Evolutionary conservation across 192 early-diverging fungal genomes (phyloP).

Genomic region (Coemansia sp.): DNA sequence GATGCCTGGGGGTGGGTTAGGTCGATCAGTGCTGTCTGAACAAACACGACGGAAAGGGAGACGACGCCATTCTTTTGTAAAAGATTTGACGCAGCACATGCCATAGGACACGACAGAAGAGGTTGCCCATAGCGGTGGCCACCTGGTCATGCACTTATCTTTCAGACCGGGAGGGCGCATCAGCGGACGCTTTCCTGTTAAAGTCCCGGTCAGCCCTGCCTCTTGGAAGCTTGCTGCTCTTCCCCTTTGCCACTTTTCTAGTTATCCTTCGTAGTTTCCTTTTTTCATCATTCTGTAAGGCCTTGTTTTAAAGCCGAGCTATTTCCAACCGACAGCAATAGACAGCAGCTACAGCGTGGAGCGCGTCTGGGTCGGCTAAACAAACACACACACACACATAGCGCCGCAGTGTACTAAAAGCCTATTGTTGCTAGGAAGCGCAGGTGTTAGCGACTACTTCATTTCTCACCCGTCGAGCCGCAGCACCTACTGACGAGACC

Average conservation of each 20-base stretch:
- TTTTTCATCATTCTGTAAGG: neutral
- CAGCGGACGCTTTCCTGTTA: conserved; percentile 32
- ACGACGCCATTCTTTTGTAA: conserved; percentile 1
- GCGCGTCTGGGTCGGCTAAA: neutral
- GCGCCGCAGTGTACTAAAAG: neutral
- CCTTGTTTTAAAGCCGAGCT: neutral
- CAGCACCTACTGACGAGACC: neutral
- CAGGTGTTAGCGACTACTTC: neutral
- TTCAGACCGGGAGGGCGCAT: neutral
- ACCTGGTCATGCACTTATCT: conserved; percentile 3
- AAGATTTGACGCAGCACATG: conserved; percentile 2
- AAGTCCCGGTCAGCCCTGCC: conserved; percentile 29
- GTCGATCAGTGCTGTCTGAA: neutral
- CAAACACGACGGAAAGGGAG: neutral
- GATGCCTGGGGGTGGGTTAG: neutral
- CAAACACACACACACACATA: neutral
- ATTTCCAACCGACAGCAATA: neutral
- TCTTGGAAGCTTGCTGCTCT: conserved; percentile 6
- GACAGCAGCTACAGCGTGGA: neutral
- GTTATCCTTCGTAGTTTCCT: conserved; percentile 4
- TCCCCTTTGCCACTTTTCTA: conserved; percentile 13
- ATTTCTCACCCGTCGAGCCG: neutral
- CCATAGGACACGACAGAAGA: neutral
- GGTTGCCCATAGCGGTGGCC: neutral
- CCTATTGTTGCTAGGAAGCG: neutral